Evolutionary conservation across 1,284 basidiomycete genomes (phyloP).

Genomic region (Dichomitus squalens): DNA sequence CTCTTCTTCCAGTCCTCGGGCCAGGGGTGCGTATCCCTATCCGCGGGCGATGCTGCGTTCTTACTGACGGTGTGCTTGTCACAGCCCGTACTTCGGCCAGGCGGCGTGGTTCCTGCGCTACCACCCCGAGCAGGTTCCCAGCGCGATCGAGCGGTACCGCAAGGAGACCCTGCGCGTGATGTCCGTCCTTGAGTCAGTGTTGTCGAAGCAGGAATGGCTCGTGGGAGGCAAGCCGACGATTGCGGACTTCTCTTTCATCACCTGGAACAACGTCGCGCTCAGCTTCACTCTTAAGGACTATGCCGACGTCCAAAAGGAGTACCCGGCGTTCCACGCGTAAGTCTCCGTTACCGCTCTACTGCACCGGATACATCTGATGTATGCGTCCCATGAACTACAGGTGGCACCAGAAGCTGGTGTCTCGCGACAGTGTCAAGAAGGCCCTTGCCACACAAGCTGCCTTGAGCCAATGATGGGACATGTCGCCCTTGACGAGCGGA

Average conservation of each 20-base stretch:
- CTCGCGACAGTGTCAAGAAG: no score
- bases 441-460: no score
- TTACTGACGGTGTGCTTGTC: neutral
- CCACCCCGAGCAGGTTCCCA: constrained; percentile 28
- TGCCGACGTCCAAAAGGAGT: no score
- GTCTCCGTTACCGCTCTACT: no score
- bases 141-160: constrained; percentile 32
- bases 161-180: constrained; percentile 34
- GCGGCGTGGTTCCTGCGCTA: constrained; percentile 28
- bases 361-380: no score
- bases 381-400: no score
- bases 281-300: no score
- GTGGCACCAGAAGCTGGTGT: no score
- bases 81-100: constrained; percentile 26
- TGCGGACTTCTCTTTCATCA: constrained; percentile 11
- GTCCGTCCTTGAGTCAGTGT: constrained; percentile 31
- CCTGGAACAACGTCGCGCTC: neutral
- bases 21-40: constrained; percentile 25
- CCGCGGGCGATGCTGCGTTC: no score
- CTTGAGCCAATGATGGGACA: no score
- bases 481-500: no score
- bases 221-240: constrained; percentile 13
- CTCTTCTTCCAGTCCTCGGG: constrained; percentile 34
- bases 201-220: constrained; percentile 20
- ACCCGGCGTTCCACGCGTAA: no score